These are phyloP conservation scores for Babesia ovis DNA, from an alignment of 169 alveolate species.

Conservation along the genomic window DNA sequence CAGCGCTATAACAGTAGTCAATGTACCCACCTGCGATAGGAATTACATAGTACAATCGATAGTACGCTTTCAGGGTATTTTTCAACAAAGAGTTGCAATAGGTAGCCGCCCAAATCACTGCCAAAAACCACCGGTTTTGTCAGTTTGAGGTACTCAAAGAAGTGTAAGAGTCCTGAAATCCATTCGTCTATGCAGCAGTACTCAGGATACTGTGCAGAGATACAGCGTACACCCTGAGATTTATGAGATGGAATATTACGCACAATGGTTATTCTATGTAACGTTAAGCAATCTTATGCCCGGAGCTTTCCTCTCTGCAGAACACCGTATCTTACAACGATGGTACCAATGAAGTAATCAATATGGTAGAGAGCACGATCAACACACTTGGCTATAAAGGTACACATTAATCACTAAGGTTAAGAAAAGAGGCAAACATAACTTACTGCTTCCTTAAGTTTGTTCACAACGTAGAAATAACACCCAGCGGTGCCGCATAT, in stretches of 20 bases:
- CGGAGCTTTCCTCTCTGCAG: too few species aligned
- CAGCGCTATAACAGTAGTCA: neutral
- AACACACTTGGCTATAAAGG: neutral
- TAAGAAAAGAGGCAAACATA: neutral
- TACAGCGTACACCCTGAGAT: constrained; percentile 75
- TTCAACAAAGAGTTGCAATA: constrained; percentile 74
- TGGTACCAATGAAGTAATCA: too few species aligned
- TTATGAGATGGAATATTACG: too few species aligned
- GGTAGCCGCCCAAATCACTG: constrained; percentile 77
- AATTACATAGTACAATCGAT: constrained; percentile 69
- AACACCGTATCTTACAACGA: too few species aligned
- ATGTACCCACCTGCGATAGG: constrained; percentile 67
- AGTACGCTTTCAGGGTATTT: constrained; percentile 68
- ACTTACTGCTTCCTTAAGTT: constrained; percentile 57
- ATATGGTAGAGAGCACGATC: neutral
- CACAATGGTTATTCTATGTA: too few species aligned
- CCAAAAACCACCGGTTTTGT: constrained; percentile 75
- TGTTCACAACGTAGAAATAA: constrained; percentile 70
- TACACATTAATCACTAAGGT: too few species aligned
- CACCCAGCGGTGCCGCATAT: constrained; percentile 83
- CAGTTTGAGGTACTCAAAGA: constrained; percentile 72
- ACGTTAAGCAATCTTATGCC: too few species aligned
- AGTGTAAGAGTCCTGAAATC: constrained; percentile 73
- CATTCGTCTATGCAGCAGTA: constrained; percentile 73
- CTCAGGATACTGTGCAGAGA: constrained; percentile 79